A percentile compares a stretch with the other conserved stretches of the same genome.
These are phyloP conservation scores for Beauveria sp. DNA, from an alignment of 2,329 filamentous ascomycete genomes.

Conservation along the genomic window DNA sequence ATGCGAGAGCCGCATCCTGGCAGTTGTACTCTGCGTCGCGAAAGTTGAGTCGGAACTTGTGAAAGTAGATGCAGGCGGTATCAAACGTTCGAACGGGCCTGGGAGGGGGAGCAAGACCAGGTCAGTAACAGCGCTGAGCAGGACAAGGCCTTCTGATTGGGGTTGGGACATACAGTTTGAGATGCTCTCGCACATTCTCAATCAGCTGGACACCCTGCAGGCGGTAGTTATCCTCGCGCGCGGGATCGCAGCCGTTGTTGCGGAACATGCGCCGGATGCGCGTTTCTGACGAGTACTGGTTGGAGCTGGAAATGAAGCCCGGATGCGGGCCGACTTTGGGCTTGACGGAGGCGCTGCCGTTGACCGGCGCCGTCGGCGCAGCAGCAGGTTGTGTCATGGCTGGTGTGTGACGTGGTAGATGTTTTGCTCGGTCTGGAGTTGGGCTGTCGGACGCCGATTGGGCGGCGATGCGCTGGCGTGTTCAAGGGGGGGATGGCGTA, in stretches of 20 bases:
- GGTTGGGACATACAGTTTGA: slow-evolving; percentile 60
- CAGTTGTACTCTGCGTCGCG: slow-evolving; percentile 81
- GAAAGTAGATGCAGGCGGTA: slow-evolving; percentile 86
- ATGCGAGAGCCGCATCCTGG: slow-evolving; percentile 78
- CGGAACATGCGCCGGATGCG: slow-evolving; percentile 66
- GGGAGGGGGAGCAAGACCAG: not conserved
- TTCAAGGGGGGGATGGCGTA: not conserved
- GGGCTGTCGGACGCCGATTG: not conserved
- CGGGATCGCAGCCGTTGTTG: slow-evolving; percentile 62
- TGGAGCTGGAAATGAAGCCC: slow-evolving; percentile 40
- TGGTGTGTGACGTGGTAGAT: not conserved
- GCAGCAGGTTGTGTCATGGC: slow-evolving; percentile 1
- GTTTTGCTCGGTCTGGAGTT: no score
- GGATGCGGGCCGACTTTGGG: slow-evolving; percentile 34
- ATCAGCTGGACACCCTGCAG: slow-evolving; percentile 86
- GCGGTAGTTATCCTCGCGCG: slow-evolving; percentile 71
- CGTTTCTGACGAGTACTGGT: slow-evolving; percentile 76
- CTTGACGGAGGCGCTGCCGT: slow-evolving; percentile 2
- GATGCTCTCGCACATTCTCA: slow-evolving; percentile 68
- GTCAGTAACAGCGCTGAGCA: not conserved
- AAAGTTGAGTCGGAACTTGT: slow-evolving; percentile 83
- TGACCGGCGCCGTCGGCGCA: slow-evolving; percentile 5
- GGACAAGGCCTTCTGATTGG: not conserved
- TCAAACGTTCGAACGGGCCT: slow-evolving; percentile 88
- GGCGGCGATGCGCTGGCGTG: not conserved